phyloP scores from a whole-genome alignment of 345 rosid genomes.

The Eucalyptus sp. region DNA sequence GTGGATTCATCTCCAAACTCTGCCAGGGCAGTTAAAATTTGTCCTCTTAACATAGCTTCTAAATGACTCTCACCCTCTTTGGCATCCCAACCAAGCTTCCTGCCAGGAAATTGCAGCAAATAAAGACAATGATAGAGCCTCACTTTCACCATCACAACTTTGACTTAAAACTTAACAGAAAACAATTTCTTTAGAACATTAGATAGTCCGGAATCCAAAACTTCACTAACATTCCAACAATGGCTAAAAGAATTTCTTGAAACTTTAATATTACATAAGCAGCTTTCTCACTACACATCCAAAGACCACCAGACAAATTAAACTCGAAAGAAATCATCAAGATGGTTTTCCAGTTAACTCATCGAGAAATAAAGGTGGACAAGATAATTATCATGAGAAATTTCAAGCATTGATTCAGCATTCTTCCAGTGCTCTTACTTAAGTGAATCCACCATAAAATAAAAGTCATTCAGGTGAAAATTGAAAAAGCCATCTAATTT shows the following conservation, averaged over 20 bases:
- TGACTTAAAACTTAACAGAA: not conserved
- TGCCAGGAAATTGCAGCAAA: constrained; percentile 5
- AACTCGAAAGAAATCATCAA: not conserved
- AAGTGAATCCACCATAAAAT: not conserved
- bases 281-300: not conserved
- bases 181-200: not conserved
- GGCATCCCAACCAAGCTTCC: constrained; percentile 92
- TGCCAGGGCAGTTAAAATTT: constrained; percentile 75
- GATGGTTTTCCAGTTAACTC: not conserved
- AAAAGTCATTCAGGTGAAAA: not conserved
- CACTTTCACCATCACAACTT: not conserved
- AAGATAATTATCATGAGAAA: not conserved
- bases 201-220: not conserved
- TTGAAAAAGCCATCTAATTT: not conserved
- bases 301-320: not conserved
- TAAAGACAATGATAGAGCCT: not conserved
- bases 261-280: not conserved
- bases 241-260: not conserved
- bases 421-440: not conserved
- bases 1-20: constrained; percentile 60
- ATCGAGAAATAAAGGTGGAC: not conserved
- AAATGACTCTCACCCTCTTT: constrained; percentile 86
- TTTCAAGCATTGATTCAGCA: not conserved
- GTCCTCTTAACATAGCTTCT: constrained; percentile 92
- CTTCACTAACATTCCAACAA: not conserved